Base-by-base conservation (phyloP, 768 basidiomycete species). In the Solioccasus polychromus region DNA sequence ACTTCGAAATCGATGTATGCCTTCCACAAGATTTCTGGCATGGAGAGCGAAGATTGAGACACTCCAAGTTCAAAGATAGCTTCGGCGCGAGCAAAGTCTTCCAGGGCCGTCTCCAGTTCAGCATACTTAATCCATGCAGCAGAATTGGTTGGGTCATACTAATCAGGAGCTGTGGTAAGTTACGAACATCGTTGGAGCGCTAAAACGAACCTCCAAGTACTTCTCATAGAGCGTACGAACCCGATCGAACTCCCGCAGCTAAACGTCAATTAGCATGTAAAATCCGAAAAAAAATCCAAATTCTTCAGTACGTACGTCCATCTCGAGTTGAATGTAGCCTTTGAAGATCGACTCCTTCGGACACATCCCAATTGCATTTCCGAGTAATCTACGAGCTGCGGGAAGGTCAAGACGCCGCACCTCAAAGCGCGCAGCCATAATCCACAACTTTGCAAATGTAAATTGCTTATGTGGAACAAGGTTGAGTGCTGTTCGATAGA, bases 361-460 rank as follows among this genome's bases (percentile, higher is more conserved):
- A 58, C 88, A 94, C 85, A 96, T 87, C 5, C 96, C 96, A 49
- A 99, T 90, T 3, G 85, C 88, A 0, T 84, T 78, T 4, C 96
- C 96, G 19, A 99, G 70, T 34, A 94, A 78, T 64, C 91, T 97
- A 35, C 95, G 78, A 4, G 94, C 95, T 20, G 91, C 83, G 15
- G 74, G 69, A 32, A 99, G 68, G 47, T 96, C 85, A 26, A 94
- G 72, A 42, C 80, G 79, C 35, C 96, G 80, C 8, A 96, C 71
- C 66, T 98, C 96, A 54, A 98, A 98, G 52, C 86, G 82, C 5
- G 95, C 92, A 54, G 86, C 95, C 71, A 88, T 78, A 17, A 89
- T 66, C 96, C 96, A 99, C 10, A 98, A 71, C 68, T 99, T 99
- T 3, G 96, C 90, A 55, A 99, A 99, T 0, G 96, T 97, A 66